These are phyloP conservation scores for Chrysoporthe austroafricana DNA, from an alignment of 2,329 filamentous ascomycete genomes.

Conservation along the genomic window DNA sequence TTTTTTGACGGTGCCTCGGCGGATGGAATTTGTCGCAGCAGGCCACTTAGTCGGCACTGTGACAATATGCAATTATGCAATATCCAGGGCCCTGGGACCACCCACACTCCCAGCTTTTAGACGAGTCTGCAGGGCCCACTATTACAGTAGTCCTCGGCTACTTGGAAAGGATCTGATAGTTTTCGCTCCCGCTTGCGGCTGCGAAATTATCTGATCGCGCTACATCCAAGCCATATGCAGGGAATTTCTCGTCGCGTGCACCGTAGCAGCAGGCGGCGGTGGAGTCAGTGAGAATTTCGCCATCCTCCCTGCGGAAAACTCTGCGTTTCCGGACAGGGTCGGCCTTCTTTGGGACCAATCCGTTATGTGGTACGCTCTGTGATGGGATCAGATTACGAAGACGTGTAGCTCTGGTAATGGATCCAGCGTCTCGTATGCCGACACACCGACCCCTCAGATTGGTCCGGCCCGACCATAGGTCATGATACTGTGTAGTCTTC, in stretches of 20 bases:
- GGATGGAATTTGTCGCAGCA: too few relatives aligned
- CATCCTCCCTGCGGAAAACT: constrained; percentile 1
- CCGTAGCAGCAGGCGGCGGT: background rate
- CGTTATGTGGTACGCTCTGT: background rate
- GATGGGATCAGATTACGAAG: background rate
- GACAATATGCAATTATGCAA: background rate
- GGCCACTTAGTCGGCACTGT: background rate
- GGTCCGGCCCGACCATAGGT: background rate
- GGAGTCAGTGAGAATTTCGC: background rate
- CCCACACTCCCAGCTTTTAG: background rate
- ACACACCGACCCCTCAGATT: background rate
- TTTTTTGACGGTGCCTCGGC: too few relatives aligned
- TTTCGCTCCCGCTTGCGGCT: background rate
- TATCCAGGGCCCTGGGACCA: background rate
- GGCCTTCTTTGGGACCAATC: background rate
- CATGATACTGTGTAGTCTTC: background rate
- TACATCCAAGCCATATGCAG: background rate
- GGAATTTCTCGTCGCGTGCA: background rate
- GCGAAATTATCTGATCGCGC: background rate
- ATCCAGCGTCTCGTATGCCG: background rate
- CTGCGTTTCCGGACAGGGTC: background rate
- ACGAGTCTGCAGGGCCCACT: background rate
- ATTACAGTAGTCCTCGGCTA: background rate
- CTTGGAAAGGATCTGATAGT: constrained; percentile 3
- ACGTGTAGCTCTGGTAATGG: background rate